Conservation (phyloP, 2,329 filamentous ascomycete species). For the Talaromyces sp. region DNA sequence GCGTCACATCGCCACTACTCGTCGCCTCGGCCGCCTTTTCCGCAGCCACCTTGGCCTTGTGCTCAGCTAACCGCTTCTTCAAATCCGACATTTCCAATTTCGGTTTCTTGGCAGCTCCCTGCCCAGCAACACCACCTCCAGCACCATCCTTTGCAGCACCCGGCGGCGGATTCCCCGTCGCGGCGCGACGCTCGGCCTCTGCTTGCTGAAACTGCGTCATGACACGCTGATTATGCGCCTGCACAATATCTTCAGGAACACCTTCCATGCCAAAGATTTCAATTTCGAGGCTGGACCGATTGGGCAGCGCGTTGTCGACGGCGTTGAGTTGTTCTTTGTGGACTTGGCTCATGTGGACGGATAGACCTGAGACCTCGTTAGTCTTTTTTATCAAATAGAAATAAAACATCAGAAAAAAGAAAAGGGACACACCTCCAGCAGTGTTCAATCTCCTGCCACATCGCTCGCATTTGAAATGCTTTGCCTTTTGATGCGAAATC, state of each 20-base stretch:
- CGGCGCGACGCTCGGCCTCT: conserved; percentile 73
- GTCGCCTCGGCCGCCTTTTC: conserved; percentile 51
- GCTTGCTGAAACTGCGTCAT: conserved; percentile 79
- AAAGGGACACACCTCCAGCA: conserved; percentile 67
- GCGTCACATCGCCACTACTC: conserved; percentile 55
- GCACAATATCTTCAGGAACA: conserved; percentile 77
- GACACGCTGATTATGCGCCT: conserved; percentile 81
- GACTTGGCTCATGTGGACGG: conserved; percentile 96
- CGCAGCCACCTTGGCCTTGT: conserved; percentile 62
- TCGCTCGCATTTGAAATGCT: conserved; percentile 95
- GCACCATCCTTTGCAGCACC: conserved; percentile 37
- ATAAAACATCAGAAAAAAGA: not conserved
- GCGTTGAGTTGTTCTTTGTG: conserved; percentile 86
- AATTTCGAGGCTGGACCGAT: conserved; percentile 77
- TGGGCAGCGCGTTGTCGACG: conserved; percentile 88
- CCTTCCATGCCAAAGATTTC: conserved; percentile 99
- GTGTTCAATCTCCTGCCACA: conserved; percentile 88
- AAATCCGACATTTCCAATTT: conserved; percentile 61
- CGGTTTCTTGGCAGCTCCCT: not conserved
- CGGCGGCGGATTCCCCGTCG: conserved; percentile 77
- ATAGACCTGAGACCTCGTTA: conserved; percentile 59
- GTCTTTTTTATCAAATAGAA: not conserved
- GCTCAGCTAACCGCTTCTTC: conserved; percentile 73
- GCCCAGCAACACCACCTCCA: conserved; percentile 61
- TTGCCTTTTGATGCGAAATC: conserved; percentile 97